Percentiles rank a stretch among this genome's conserved stretches.
These are phyloP conservation scores for Musa schizocarpa DNA, from an alignment of 176 grass and related monocot genomes.

Conservation along the genomic window DNA sequence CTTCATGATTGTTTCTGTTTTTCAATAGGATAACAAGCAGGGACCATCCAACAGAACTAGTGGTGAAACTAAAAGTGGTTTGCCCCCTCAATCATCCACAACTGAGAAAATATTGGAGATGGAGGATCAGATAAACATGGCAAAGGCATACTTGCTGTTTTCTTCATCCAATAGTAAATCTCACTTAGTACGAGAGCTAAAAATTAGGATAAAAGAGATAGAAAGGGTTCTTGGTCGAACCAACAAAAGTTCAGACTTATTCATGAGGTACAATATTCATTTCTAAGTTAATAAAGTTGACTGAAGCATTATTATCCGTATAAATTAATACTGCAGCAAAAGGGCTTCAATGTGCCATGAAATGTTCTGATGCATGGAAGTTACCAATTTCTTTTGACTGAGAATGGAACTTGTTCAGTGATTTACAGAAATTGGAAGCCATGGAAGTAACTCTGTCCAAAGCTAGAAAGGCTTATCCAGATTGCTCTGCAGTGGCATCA, in stretches of 20 bases:
- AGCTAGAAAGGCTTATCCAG: slow-evolving; percentile 49
- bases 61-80: slow-evolving; percentile 31
- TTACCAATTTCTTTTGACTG: slow-evolving; percentile 21
- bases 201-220: slow-evolving; percentile 69
- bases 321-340: neutral
- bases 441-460: slow-evolving; percentile 70
- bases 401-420: slow-evolving; percentile 39
- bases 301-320: neutral
- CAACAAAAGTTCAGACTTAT: slow-evolving; percentile 28
- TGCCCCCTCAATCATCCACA: slow-evolving; percentile 19
- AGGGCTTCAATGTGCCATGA: neutral
- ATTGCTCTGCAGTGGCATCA: slow-evolving; percentile 60
- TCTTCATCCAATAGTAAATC: slow-evolving; percentile 33
- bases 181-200: slow-evolving; percentile 55
- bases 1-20: neutral
- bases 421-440: slow-evolving; percentile 63
- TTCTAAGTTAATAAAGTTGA: neutral
- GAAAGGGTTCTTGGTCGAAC: slow-evolving; percentile 47
- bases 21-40: slow-evolving; percentile 1
- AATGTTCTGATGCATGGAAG: slow-evolving; percentile 1
- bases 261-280: slow-evolving; percentile 44
- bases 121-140: slow-evolving; percentile 77
- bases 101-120: slow-evolving; percentile 75
- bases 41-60: slow-evolving; percentile 23
- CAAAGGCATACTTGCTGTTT: slow-evolving; percentile 58